Conservation (phyloP, 148 eudicot species). For the Diospyros lotus region DNA sequence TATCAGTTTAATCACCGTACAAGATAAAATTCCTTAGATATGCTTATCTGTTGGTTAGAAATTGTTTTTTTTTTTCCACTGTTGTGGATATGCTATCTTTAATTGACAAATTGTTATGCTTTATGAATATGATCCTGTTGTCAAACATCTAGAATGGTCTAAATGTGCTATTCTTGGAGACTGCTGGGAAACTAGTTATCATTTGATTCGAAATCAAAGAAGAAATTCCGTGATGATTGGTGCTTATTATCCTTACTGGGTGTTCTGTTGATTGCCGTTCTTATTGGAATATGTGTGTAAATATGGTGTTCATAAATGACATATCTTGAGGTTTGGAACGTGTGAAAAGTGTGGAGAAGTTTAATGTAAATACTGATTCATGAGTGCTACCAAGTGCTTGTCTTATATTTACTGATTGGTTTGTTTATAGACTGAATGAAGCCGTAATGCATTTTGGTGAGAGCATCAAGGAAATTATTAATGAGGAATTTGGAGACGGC, state of each 20-base stretch:
- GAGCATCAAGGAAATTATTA: slow-evolving; percentile 91
- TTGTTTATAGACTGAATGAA: slow-evolving; percentile 67
- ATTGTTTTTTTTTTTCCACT: background rate
- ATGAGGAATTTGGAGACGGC: slow-evolving; percentile 98
- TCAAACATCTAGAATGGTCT: background rate
- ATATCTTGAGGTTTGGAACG: background rate
- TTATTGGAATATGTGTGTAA: background rate
- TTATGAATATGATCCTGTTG: background rate
- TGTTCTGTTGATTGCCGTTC: background rate
- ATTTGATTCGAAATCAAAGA: background rate
- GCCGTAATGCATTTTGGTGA: slow-evolving; percentile 95
- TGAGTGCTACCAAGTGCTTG: background rate
- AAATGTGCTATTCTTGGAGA: background rate
- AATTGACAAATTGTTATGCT: background rate
- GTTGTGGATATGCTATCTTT: background rate
- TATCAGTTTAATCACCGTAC: background rate
- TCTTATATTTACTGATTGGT: slow-evolving; percentile 4
- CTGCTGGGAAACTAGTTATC: background rate
- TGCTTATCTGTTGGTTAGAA: background rate
- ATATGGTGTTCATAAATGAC: background rate
- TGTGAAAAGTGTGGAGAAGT: background rate
- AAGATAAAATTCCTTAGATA: no score
- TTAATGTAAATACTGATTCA: background rate
- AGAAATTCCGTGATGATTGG: background rate
- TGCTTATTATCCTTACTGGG: background rate